Base-by-base conservation (phyloP, 1,139 yeast genomes). In the Magnusiomyces fungicola region DNA sequence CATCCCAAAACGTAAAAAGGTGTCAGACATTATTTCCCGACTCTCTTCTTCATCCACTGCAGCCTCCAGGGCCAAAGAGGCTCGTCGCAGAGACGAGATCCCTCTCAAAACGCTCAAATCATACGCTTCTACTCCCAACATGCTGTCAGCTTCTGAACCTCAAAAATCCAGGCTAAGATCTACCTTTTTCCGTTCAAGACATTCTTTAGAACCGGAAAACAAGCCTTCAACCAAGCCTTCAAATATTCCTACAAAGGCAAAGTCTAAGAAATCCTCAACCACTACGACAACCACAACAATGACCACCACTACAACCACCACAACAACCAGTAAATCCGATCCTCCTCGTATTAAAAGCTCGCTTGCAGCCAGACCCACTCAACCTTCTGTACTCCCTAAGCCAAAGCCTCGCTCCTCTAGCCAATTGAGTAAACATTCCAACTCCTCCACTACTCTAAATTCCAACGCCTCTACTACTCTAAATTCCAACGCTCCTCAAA, bases 11-110 rank as follows among this genome's bases (percentile, higher is more conserved):
- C 47, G 46, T 16, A 49, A 49, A 25, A 51, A 57, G 45, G 59
- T 62, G 22, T 58, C 64, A 5, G 63, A 61, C 43, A 46, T 62
- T 41, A 56, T 62, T 21, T 58, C 63, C 9, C 52, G 66, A 5
- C 51, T 62, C 37, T 58, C 63, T 3, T 53, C 60, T 19, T 59
- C 64, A 14, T 60, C 65, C 1, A 62, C 61, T 4, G 50, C 65
- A 19, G n/a, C n/a, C n/a, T 58, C 64, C 4, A 52, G 64, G 16
- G 64, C 64, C 23, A 61, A 61, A 45, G n/a, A n/a, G n/a, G n/a
- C n/a, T n/a, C n/a, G n/a, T n/a, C n/a, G n/a, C n/a, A n/a, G n/a
- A n/a, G n/a, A n/a, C n/a, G n/a, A n/a, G n/a, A n/a, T n/a, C n/a
- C n/a, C n/a, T n/a, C n/a, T n/a, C n/a, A n/a, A n/a, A n/a, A n/a